Conservation (phyloP, 2,329 filamentous ascomycete species). For the Colletotrichum tanaceti region DNA sequence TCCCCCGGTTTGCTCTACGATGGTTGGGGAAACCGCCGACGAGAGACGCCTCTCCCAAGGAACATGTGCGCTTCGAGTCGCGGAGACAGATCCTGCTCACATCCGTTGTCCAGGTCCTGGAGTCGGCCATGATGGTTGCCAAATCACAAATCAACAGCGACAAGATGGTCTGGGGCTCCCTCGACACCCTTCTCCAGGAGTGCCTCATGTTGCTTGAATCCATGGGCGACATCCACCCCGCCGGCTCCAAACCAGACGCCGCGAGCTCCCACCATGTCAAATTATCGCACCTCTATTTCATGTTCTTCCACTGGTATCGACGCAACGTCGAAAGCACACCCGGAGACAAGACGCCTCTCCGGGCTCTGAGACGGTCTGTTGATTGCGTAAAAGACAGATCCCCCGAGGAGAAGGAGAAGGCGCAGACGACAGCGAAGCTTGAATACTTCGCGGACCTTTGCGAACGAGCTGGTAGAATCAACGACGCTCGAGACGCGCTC, state of each 20-base stretch:
- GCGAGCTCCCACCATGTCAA: constrained; percentile 68
- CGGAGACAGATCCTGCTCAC: constrained; percentile 64
- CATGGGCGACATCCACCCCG: constrained; percentile 55
- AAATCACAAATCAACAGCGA: constrained; percentile 64
- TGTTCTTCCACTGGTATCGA: constrained; percentile 53
- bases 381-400: constrained; percentile 69
- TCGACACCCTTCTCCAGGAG: constrained; percentile 69
- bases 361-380: constrained; percentile 72
- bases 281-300: constrained; percentile 78
- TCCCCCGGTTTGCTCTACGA: constrained; percentile 69
- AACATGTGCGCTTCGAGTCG: constrained; percentile 71
- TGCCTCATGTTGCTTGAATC: constrained; percentile 65
- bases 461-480: constrained; percentile 62
- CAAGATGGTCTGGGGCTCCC: constrained; percentile 62
- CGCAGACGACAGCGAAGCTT: constrained; percentile 71
- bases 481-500: constrained; percentile 69
- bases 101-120: constrained; percentile 67
- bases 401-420: constrained; percentile 66
- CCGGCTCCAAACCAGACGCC: constrained; percentile 45
- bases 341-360: constrained; percentile 60
- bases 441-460: constrained; percentile 74
- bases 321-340: constrained; percentile 52
- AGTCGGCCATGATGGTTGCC: constrained; percentile 68
- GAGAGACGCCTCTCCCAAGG: constrained; percentile 64
- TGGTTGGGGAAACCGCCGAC: constrained; percentile 71